Conservation (phyloP, 805 yeast species). For the Schwanniomyces sp. region DNA sequence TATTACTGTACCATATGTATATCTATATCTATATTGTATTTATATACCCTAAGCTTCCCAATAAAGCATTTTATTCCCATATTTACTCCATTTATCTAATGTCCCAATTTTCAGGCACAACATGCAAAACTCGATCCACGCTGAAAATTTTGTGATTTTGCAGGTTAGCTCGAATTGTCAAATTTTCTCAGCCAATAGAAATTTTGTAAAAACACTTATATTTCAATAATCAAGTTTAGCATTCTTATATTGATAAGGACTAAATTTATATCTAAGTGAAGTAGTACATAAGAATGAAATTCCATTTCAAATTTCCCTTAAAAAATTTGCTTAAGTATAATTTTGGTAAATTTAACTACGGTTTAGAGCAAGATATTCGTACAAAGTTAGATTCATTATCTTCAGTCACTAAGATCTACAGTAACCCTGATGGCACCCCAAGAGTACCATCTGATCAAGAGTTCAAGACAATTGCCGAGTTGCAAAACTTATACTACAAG, state of each 20-base stretch:
- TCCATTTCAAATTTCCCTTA: conserved; percentile 42
- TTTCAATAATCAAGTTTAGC: not conserved
- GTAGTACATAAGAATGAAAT: conserved; percentile 28
- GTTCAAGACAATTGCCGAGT: conserved; percentile 68
- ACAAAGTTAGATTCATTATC: conserved; percentile 61
- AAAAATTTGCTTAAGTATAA: conserved; percentile 37
- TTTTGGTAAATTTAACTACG: conserved; percentile 42
- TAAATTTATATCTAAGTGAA: not conserved
- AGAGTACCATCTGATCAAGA: conserved; percentile 70
- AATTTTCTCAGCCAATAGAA: conserved; percentile 19
- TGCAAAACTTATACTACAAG: conserved; percentile 58
- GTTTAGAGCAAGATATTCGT: conserved; percentile 62
- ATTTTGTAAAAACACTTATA: conserved; percentile 15
- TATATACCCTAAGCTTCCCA: not conserved
- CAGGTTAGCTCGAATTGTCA: conserved; percentile 7
- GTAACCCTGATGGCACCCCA: conserved; percentile 74
- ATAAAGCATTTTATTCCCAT: not conserved
- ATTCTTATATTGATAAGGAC: conserved; percentile 1
- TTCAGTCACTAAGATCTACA: conserved; percentile 62
- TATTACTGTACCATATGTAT: not conserved
- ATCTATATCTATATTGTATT: too few species aligned
- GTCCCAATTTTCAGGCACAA: not conserved
- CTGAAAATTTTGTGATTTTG: conserved; percentile 5
- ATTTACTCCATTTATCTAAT: not conserved
- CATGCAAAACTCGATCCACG: not conserved